Base-by-base conservation (phyloP, 1,139 yeast species). In the Candida sanyaensis region DNA sequence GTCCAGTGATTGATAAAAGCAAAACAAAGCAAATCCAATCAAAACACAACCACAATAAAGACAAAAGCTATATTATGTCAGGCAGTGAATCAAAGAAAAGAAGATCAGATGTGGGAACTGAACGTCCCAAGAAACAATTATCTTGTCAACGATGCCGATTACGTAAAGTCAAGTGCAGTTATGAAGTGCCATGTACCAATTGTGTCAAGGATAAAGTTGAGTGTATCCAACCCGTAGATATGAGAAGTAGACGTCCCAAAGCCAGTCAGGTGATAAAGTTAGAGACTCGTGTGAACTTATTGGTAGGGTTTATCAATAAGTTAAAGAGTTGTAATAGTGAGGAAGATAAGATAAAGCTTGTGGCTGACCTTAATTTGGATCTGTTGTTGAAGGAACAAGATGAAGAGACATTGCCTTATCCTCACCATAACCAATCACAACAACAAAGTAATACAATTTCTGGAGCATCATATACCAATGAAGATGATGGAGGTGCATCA, bases 101-200 rank as follows among this genome's bases (percentile, higher is more conserved):
- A 23, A 27, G 38, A 6, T 11, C 38, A 6, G 26, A 28, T 17
- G 39, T 23, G 12, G 41, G 31, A 1, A 12, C 28, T 5, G 21
- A 12, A 21, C 44, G 32, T 32, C 24, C 38, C 2, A 33, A 29
- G 27, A 55, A 54, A 30, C 44, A 54, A 44, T 50, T 60, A 40
- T 66, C 72, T 42, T 80, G 85, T 57, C 75, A 73, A 55, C 60
- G 80, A 43, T 81, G 86, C 57, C 66, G 85, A 21, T 54, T 66
- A n/a, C 69, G 81, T 44, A 77, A 81, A 56, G 79, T 80, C 53
- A 79, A 78, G 59, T 82, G 87, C 59, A 75, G 78, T 55, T 65
- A 71, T 46, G 72, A 69, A 9, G 63, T 60, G 45, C 86, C 86
- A 0, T 82, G 87, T 55, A 64, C 72, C 24, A 71, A 71, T 44